These are phyloP conservation scores for Candolleomyces efflorescens DNA, from an alignment of 768 basidiomycete genomes.

Conservation along the genomic window DNA sequence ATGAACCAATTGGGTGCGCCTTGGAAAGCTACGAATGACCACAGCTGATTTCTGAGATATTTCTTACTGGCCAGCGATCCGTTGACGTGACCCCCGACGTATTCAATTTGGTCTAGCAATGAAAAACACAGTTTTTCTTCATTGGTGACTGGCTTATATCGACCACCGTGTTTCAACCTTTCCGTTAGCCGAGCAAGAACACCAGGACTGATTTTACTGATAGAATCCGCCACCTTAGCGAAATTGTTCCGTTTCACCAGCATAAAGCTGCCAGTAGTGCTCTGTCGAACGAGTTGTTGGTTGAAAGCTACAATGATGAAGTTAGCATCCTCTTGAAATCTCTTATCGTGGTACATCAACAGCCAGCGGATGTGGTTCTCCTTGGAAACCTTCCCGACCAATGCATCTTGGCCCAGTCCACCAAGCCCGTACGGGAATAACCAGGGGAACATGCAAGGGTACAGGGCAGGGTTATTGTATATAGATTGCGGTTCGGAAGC, in stretches of 20 bases:
- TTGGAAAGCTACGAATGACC: conserved; percentile 19
- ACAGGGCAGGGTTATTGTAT: conserved; percentile 25
- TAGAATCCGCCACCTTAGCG: conserved; percentile 11
- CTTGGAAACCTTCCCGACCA: conserved; percentile 8
- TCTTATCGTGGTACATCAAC: conserved; percentile 30
- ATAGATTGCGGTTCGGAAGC: conserved; percentile 19
- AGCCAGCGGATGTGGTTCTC: conserved; percentile 16
- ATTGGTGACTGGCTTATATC: not conserved
- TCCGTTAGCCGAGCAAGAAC: conserved; percentile 5
- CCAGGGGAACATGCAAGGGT: conserved; percentile 1
- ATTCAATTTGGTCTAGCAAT: conserved; percentile 30
- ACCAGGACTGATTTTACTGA: conserved; percentile 15
- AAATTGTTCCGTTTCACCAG: conserved; percentile 14
- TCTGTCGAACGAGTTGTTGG: conserved; percentile 24
- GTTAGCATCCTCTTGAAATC: conserved; percentile 27
- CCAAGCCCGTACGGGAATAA: conserved; percentile 33
- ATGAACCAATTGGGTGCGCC: conserved; percentile 32
- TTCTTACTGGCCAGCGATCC: conserved; percentile 26
- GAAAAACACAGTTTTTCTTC: not conserved
- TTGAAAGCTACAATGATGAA: conserved; percentile 29
- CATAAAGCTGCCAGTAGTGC: conserved; percentile 3
- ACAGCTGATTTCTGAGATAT: conserved; percentile 26
- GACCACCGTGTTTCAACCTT: not conserved
- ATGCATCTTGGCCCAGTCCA: conserved; percentile 15
- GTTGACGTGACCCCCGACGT: conserved; percentile 25